Evolutionary conservation across 129 eudicot species (phyloP).

Genomic region (Chrysanthemum lavandulifolium): DNA sequence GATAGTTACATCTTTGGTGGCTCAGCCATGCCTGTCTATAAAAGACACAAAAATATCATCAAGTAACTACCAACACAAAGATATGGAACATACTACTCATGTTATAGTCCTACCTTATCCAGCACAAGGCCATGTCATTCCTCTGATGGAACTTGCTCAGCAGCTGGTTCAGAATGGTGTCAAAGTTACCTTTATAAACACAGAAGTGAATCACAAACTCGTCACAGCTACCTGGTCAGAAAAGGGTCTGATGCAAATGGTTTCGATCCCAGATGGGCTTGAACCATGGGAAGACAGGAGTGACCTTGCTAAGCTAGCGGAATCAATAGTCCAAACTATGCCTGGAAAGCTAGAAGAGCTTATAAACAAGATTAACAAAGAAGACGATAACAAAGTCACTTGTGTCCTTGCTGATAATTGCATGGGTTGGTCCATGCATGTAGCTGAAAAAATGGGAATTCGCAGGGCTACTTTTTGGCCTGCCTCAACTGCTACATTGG

Average conservation of each 20-base stretch:
- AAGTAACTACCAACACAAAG: conserved; percentile 6
- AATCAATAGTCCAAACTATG: conserved; percentile 16
- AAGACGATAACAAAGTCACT: conserved; percentile 21
- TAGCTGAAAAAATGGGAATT: conserved; percentile 33
- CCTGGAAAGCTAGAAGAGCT: conserved; percentile 33
- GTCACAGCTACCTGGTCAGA: conserved; percentile 27
- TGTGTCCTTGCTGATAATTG: conserved; percentile 47
- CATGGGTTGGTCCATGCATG: conserved; percentile 30
- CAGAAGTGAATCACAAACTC: conserved; percentile 27
- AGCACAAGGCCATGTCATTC: conserved; percentile 57
- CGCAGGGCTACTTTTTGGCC: conserved; percentile 33
- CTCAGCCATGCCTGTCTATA: conserved; percentile 19
- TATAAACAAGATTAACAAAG: conserved; percentile 30
- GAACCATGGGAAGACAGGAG: conserved; percentile 31
- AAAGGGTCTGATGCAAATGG: conserved; percentile 28
- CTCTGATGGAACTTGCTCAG: conserved; percentile 41
- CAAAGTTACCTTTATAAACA: conserved; percentile 45
- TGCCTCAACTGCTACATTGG: conserved; percentile 28
- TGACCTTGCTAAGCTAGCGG: conserved; percentile 4
- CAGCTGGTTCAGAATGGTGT: conserved; percentile 38
- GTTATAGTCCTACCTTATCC: conserved; percentile 50
- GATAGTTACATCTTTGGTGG: conserved; percentile 9
- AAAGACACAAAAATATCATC: background rate
- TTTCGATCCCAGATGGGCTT: conserved; percentile 38
- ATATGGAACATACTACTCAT: conserved; percentile 20